Evolutionary conservation across 1,139 yeast species (phyloP).

Genomic region (Candida freyschussii): DNA sequence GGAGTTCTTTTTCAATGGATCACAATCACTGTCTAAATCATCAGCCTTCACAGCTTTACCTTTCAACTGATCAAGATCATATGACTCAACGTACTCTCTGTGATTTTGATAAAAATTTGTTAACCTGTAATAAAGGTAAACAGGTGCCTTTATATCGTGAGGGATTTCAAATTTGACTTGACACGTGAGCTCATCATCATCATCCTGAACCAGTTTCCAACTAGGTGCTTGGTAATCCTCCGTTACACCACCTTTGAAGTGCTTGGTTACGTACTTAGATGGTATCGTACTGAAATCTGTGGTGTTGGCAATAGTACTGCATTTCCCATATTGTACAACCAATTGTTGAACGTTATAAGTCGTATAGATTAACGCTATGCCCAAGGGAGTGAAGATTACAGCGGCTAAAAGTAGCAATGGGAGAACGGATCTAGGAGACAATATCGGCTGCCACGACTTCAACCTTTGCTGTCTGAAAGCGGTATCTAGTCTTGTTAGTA

Average conservation of each 20-base stretch:
- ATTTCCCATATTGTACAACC: conserved; percentile 54
- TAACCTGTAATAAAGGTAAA: conserved; percentile 63
- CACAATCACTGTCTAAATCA: conserved; percentile 50
- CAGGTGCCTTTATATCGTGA: conserved; percentile 50
- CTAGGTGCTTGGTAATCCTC: conserved; percentile 32
- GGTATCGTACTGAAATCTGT: conserved; percentile 43
- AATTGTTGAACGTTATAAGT: conserved; percentile 57
- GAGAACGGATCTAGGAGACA: conserved; percentile 71
- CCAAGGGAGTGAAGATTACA: conserved; percentile 69
- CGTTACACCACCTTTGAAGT: conserved; percentile 36
- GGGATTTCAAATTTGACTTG: conserved; percentile 56
- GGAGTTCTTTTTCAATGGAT: conserved; percentile 48
- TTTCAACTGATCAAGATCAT: conserved; percentile 57
- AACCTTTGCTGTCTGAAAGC: conserved; percentile 75
- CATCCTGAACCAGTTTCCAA: conserved; percentile 50
- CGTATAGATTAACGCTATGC: conserved; percentile 59
- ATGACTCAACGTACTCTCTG: conserved; percentile 69
- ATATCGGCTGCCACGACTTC: conserved; percentile 80
- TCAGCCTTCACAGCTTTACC: conserved; percentile 53
- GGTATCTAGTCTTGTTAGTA: conserved; percentile 40
- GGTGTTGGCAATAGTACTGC: conserved; percentile 39
- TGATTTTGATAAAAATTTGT: conserved; percentile 78
- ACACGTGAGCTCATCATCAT: conserved; percentile 37
- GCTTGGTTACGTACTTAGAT: conserved; percentile 43
- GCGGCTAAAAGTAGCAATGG: conserved; percentile 60